These are phyloP conservation scores for Backusella luteola DNA, from an alignment of 192 early-diverging fungal species.

Conservation along the genomic window DNA sequence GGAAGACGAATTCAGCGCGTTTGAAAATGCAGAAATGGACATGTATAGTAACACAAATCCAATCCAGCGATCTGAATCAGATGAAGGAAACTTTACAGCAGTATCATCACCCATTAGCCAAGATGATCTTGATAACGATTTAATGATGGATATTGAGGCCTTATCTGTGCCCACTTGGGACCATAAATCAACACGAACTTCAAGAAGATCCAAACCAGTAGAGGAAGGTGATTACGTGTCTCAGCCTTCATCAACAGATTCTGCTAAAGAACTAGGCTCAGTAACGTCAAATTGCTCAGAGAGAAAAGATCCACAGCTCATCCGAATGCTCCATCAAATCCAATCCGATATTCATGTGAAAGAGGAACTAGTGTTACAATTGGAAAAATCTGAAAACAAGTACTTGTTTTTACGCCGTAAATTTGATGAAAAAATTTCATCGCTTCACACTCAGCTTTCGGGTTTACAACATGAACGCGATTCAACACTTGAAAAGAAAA, in stretches of 20 bases:
- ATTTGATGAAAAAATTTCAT: slow-evolving; percentile 69
- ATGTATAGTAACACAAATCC: neutral
- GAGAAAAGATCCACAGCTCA: slow-evolving; percentile 33
- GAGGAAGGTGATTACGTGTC: neutral
- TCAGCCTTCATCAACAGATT: slow-evolving; percentile 9
- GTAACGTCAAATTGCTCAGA: neutral
- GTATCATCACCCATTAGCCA: slow-evolving; percentile 7
- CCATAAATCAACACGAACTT: neutral
- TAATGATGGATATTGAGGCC: slow-evolving; percentile 22
- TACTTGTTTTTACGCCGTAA: slow-evolving; percentile 54
- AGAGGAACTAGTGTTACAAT: slow-evolving; percentile 56
- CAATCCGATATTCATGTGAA: slow-evolving; percentile 59
- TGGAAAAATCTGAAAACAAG: slow-evolving; percentile 56
- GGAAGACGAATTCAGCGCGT: slow-evolving; percentile 35
- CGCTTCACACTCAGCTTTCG: slow-evolving; percentile 56
- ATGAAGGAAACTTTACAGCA: slow-evolving; percentile 29
- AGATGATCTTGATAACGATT: slow-evolving; percentile 11
- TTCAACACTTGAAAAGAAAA: slow-evolving; percentile 43
- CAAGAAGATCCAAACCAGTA: neutral
- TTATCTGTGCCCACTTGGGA: slow-evolving; percentile 32
- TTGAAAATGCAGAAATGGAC: slow-evolving; percentile 23
- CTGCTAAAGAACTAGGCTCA: neutral
- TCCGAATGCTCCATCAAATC: slow-evolving; percentile 56
- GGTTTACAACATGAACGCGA: slow-evolving; percentile 63
- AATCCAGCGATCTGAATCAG: slow-evolving; percentile 20